Evolutionary conservation across 2,329 filamentous ascomycete species (phyloP).

Genomic region (Aspergillus vadensis): DNA sequence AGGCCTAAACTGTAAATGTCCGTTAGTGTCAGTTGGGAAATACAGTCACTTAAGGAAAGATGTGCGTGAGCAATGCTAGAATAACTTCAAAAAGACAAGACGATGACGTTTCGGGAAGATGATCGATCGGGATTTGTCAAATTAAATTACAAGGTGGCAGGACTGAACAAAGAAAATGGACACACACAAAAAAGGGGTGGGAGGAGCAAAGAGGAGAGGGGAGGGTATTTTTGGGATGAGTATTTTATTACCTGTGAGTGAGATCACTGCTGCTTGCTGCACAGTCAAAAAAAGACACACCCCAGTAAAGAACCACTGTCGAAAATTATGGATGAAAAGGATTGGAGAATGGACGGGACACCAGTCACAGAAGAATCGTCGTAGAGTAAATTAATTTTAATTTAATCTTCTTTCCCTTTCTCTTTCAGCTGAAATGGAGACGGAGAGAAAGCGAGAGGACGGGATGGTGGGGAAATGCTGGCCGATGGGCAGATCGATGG

Average conservation of each 20-base stretch:
- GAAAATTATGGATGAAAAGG: neutral
- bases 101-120: neutral
- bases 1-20: slow-evolving; percentile 2
- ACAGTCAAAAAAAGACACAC: neutral
- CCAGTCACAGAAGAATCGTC: neutral
- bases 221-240: neutral
- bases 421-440: neutral
- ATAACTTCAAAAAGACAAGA: neutral
- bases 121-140: neutral
- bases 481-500: slow-evolving; percentile 3
- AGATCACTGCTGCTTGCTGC: neutral
- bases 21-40: slow-evolving; percentile 1
- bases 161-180: neutral
- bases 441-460: neutral
- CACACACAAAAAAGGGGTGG: neutral
- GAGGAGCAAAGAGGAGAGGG: neutral
- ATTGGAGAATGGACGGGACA: neutral
- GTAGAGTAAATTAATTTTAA: neutral
- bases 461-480: neutral
- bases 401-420: neutral
- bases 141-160: neutral
- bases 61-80: too few relatives aligned
- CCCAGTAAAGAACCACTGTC: neutral
- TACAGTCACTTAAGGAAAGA: neutral
- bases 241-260: neutral